Conservation (phyloP, 2,329 filamentous ascomycete species). For the Thielaviopsis euricoi region DNA sequence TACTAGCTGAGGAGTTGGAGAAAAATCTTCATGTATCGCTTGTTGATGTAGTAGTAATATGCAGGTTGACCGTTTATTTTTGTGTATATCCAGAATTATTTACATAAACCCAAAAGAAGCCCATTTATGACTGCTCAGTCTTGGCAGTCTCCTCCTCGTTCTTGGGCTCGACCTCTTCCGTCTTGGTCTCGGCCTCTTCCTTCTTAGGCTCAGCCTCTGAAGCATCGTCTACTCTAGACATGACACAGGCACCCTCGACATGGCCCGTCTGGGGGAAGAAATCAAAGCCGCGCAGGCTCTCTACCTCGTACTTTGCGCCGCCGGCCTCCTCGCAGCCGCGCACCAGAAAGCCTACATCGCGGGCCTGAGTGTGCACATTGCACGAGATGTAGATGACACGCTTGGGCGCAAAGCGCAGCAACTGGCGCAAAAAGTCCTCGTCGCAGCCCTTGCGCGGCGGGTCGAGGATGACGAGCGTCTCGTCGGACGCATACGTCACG, state of each 20-base stretch:
- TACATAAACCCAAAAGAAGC: no score
- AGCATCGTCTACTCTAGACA: slow-evolving; percentile 8
- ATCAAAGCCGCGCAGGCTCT: slow-evolving; percentile 83
- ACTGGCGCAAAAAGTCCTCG: slow-evolving; percentile 62
- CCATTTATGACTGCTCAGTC: no score
- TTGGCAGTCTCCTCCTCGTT: no score
- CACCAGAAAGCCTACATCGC: slow-evolving; percentile 80
- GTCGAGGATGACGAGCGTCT: slow-evolving; percentile 89
- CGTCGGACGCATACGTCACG: slow-evolving; percentile 41
- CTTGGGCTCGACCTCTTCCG: not conserved
- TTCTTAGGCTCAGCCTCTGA: slow-evolving; percentile 9
- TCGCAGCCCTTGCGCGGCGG: slow-evolving; percentile 95
- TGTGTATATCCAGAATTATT: not conserved
- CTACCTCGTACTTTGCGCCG: slow-evolving; percentile 56
- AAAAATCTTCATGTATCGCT: not conserved
- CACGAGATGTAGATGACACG: slow-evolving; percentile 90
- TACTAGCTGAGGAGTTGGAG: no score
- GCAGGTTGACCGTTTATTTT: not conserved
- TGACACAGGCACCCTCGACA: slow-evolving; percentile 39
- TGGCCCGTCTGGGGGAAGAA: slow-evolving; percentile 84
- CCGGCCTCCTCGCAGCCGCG: slow-evolving; percentile 33
- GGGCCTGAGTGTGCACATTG: slow-evolving; percentile 93
- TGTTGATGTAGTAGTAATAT: not conserved
- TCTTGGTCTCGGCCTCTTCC: slow-evolving; percentile 12
- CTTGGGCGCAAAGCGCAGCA: slow-evolving; percentile 60